Evolutionary conservation across 441 rosid genomes (phyloP).

Genomic region (Gossypium schwendimanii): DNA sequence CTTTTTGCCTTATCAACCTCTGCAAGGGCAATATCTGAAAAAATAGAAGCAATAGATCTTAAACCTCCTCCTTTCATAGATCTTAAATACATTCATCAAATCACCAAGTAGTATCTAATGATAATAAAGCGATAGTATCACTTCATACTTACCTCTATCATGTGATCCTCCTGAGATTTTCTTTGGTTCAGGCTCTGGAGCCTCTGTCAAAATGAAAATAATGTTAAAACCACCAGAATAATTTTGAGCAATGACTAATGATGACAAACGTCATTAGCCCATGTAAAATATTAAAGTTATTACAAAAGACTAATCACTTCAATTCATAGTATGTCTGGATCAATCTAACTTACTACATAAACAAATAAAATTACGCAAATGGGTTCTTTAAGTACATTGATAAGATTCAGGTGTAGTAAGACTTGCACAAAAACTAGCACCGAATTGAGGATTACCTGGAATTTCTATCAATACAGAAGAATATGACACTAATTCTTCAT

Average conservation of each 20-base stretch:
- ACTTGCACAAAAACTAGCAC: background rate
- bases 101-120: background rate
- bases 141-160: constrained; percentile 53
- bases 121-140: background rate
- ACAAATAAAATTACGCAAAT: background rate
- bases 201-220: constrained; percentile 34
- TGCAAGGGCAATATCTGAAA: constrained; percentile 69
- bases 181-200: constrained; percentile 39
- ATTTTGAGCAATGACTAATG: background rate
- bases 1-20: constrained; percentile 64
- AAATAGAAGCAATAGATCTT: background rate
- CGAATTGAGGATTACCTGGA: background rate
- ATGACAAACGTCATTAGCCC: background rate
- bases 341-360: background rate
- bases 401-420: background rate
- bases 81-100: background rate
- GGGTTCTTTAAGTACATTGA: background rate
- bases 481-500: background rate
- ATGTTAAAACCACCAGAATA: background rate
- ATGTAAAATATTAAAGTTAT: background rate
- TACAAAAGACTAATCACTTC: background rate
- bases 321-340: background rate
- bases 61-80: background rate
- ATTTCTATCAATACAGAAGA: background rate
- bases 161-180: constrained; percentile 53